phyloP scores from a whole-genome alignment of 2,329 filamentous ascomycete genomes.

The Colletotrichum karsti region DNA sequence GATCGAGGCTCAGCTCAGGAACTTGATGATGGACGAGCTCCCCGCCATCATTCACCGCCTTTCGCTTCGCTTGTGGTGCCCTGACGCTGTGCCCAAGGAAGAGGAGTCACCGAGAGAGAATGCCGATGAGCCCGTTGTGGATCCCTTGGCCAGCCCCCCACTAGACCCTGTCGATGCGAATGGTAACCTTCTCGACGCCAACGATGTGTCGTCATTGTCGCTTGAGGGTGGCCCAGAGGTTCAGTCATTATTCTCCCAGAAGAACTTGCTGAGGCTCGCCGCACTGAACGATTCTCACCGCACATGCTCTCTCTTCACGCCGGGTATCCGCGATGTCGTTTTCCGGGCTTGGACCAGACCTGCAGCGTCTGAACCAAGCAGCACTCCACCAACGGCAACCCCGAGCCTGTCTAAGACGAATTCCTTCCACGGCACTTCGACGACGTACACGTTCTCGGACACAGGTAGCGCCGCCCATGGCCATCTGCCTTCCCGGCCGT shows the following conservation, averaged over 20 bases:
- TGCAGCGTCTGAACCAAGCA: slow-evolving; percentile 67
- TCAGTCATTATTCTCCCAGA: slow-evolving; percentile 93
- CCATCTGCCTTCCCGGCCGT: slow-evolving; percentile 73
- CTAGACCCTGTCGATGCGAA: slow-evolving; percentile 83
- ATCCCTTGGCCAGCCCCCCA: slow-evolving; percentile 84
- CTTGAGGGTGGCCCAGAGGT: slow-evolving; percentile 83
- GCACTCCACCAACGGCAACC: slow-evolving; percentile 55
- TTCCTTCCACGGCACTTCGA: slow-evolving; percentile 67
- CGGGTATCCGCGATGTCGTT: slow-evolving; percentile 87
- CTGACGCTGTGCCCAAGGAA: slow-evolving; percentile 80
- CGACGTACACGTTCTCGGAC: slow-evolving; percentile 79
- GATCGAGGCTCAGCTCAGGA: slow-evolving; percentile 91
- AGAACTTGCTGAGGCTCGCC: slow-evolving; percentile 86
- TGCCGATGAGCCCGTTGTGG: slow-evolving; percentile 69
- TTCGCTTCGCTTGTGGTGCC: slow-evolving; percentile 88
- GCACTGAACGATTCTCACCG: slow-evolving; percentile 87
- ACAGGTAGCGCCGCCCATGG: slow-evolving; percentile 71
- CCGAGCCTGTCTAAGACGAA: slow-evolving; percentile 69
- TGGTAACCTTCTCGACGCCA: slow-evolving; percentile 79
- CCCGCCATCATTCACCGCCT: slow-evolving; percentile 95
- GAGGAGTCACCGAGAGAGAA: slow-evolving; percentile 60
- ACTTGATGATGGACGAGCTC: slow-evolving; percentile 96
- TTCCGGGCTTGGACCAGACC: slow-evolving; percentile 92
- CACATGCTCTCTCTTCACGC: slow-evolving; percentile 90
- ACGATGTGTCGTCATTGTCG: slow-evolving; percentile 78